A percentile compares a stretch with the other conserved stretches of the same genome.
Evolutionary conservation across 352 stramenopile genomes (phyloP).

Genomic region (Pythium sp.): DNA sequence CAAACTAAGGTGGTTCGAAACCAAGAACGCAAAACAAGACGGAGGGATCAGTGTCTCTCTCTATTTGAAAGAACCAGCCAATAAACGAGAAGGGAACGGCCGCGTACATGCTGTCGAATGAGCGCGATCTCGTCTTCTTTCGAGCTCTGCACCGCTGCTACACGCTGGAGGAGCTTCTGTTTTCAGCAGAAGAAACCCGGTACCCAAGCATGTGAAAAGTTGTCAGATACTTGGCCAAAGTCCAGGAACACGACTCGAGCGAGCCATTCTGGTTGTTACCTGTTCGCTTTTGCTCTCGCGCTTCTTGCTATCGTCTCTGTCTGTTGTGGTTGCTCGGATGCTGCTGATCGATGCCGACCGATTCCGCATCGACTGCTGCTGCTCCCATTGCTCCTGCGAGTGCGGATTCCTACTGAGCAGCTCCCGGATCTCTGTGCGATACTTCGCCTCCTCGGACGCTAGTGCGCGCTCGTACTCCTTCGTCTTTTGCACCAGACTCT

Average conservation of each 20-base stretch:
- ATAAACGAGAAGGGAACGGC: not conserved
- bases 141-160: conserved; percentile 45
- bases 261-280: conserved; percentile 9
- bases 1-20: conserved; percentile 35
- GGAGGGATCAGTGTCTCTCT: not conserved
- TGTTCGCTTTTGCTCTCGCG: conserved; percentile 29
- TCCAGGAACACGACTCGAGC: not conserved
- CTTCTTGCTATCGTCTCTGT: conserved; percentile 20
- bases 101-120: conserved; percentile 59
- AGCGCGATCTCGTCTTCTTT: conserved; percentile 75
- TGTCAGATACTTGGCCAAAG: too few relatives aligned
- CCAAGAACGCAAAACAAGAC: not conserved
- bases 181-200: not conserved
- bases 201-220: too few relatives aligned
- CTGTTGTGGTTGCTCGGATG: conserved; percentile 2
- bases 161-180: conserved; percentile 45
- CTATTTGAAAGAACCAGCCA: not conserved
- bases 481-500: conserved; percentile 45
- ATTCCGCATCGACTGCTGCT: conserved; percentile 18
- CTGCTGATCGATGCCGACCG: conserved; percentile 22
- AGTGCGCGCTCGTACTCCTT: conserved; percentile 65
- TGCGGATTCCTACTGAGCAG: conserved; percentile 42
- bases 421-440: conserved; percentile 55
- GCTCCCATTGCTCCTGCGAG: conserved; percentile 11
- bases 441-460: conserved; percentile 34